phyloP scores from a whole-genome alignment of 257 asterid species.

The Plantago major region DNA sequence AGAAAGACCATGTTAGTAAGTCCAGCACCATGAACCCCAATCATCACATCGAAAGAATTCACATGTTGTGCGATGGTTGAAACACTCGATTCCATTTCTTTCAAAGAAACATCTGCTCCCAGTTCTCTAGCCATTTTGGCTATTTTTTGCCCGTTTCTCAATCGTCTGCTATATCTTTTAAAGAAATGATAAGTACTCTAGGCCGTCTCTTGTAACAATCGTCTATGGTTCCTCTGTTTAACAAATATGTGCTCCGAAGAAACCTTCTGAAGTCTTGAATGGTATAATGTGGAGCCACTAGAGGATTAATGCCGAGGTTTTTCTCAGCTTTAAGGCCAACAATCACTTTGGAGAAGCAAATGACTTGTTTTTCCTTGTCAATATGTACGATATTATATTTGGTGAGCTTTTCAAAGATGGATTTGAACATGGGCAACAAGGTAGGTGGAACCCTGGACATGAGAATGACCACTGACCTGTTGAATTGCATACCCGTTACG shows the following conservation, averaged over 20 bases:
- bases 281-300: slow-evolving; percentile 15
- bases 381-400: slow-evolving; percentile 32
- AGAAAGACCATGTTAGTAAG: slow-evolving; percentile 68
- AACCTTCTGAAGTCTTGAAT: slow-evolving; percentile 34
- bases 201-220: slow-evolving; percentile 17
- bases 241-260: slow-evolving; percentile 33
- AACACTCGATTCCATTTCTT: slow-evolving; percentile 22
- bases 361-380: slow-evolving; percentile 30
- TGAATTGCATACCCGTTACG: slow-evolving; percentile 39
- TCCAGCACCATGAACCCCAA: slow-evolving; percentile 83
- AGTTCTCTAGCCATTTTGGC: slow-evolving; percentile 25
- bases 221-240: slow-evolving; percentile 17
- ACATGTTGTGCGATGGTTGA: slow-evolving; percentile 18
- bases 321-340: slow-evolving; percentile 41
- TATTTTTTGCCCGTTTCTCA: slow-evolving; percentile 27
- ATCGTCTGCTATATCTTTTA: slow-evolving; percentile 28
- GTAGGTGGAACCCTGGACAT: slow-evolving; percentile 18
- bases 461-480: slow-evolving; percentile 35
- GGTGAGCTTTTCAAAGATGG: slow-evolving; percentile 32
- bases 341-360: slow-evolving; percentile 23
- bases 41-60: slow-evolving; percentile 52
- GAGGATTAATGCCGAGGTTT: slow-evolving; percentile 33
- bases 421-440: slow-evolving; percentile 32
- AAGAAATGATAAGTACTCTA: slow-evolving; percentile 44
- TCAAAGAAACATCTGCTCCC: slow-evolving; percentile 39